Evolutionary conservation across 352 stramenopile genomes (phyloP).

Genomic region (Phytopythium montanum): DNA sequence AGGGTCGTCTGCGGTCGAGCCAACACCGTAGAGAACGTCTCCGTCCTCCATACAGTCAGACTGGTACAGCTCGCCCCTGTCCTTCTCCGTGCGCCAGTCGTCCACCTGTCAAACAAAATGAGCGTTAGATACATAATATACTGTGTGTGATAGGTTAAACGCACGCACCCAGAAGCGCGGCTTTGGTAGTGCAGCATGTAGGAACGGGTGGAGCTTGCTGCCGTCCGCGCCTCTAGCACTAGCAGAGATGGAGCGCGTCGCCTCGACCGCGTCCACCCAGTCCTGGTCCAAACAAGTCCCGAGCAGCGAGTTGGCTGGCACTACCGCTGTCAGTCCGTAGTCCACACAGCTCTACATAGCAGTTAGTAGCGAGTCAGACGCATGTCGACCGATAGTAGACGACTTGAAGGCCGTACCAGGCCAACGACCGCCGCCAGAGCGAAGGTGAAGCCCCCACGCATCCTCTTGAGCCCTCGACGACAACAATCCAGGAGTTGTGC

Average conservation of each 20-base stretch:
- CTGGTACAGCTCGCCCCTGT: slow-evolving; percentile 24
- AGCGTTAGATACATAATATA: no score
- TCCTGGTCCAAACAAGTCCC: slow-evolving; percentile 33
- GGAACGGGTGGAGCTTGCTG: slow-evolving; percentile 22
- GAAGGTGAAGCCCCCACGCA: neutral
- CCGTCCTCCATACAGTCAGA: slow-evolving; percentile 17
- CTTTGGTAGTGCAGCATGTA: slow-evolving; percentile 25
- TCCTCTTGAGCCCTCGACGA: neutral
- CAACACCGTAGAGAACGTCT: slow-evolving; percentile 32
- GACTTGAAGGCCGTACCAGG: neutral
- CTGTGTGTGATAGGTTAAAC: neutral
- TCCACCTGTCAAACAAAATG: slow-evolving; percentile 6
- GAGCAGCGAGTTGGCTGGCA: slow-evolving; percentile 35
- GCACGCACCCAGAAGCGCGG: slow-evolving; percentile 27
- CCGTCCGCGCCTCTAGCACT: slow-evolving; percentile 16
- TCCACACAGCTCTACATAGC: neutral
- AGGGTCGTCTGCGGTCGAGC: slow-evolving; percentile 20
- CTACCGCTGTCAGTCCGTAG: neutral
- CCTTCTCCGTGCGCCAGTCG: slow-evolving; percentile 21
- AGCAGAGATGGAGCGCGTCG: slow-evolving; percentile 23
- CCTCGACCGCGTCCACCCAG: slow-evolving; percentile 26
- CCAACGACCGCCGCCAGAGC: neutral
- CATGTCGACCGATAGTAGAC: neutral
- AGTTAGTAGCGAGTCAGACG: neutral
- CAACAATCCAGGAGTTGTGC: neutral